Base-by-base conservation (phyloP, 1,139 yeast species). In the Hemisphaericaspora subhashii region DNA sequence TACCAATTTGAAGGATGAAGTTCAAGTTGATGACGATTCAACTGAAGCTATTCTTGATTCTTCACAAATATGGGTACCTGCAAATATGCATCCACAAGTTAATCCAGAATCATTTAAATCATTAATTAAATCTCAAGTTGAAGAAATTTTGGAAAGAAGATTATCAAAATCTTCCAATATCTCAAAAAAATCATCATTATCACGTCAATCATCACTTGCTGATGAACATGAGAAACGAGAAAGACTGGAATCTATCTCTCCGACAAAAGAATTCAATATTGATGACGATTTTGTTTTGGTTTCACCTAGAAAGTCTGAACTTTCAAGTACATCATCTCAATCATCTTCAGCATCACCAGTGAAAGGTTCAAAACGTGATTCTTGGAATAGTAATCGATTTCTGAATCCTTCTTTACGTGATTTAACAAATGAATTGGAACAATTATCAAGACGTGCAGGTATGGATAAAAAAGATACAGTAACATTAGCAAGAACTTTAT, bases 61-160 rank as follows among this genome's bases (percentile, higher is more conserved):
- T 13, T 35, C 49, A n/a, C 38, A 30, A 17, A 65, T 89, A 37
- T 90, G 98, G 98, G 97, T 92, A 1, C 97, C 98, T 0, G 98
- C 98, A 1, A 82, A 81, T 47, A 75, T 88, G 35, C 98, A 92
- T 57, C 98, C 98, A 1, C 92, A 86, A 54, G 79, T 92, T 13
- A 90, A 95, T 26, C 98, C 98, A 1, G 95, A 87, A 52, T 88
- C 86, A 52, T 92, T 89, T 74, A 77, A 84, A 50, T 77, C 81
- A 46, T 89, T 88, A 62, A 87, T 92, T 28, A 86, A 85, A 52
- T 75, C 80, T 37, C 85, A 92, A 17, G 82, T 89, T 14, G 84
- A 86, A 45, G 95, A 85, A 54, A 73, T 88, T 45, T 74, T 81
- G 53, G 78, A 78, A 43, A 70, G 46, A 22, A 46, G 42, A 28